phyloP scores from a whole-genome alignment of 2,329 filamentous ascomycete species.

The Botryotinia calthae region DNA sequence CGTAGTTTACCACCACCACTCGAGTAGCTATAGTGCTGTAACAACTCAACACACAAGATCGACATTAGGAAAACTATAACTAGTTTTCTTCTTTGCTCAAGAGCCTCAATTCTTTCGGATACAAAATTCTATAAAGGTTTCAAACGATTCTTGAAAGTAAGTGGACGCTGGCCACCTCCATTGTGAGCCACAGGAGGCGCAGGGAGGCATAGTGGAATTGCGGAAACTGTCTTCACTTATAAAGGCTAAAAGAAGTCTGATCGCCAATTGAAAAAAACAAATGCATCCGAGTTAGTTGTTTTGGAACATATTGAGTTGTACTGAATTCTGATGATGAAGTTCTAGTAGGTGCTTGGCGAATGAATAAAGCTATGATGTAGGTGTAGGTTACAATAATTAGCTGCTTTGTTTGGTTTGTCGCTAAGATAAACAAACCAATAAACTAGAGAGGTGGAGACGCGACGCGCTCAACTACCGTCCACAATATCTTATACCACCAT shows the following conservation, averaged over 20 bases:
- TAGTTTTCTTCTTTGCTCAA: neutral
- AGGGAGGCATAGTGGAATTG: neutral
- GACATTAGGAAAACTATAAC: neutral
- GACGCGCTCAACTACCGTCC: neutral
- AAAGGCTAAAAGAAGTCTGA: neutral
- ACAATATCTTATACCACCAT: neutral
- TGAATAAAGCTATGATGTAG: neutral
- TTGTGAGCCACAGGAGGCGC: neutral
- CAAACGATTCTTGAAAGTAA: neutral
- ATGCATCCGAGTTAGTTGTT: neutral
- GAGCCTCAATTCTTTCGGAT: neutral
- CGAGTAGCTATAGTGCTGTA: neutral
- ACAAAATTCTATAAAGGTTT: neutral
- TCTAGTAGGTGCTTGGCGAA: neutral
- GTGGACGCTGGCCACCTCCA: neutral
- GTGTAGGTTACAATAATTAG: neutral
- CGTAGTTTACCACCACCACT: neutral
- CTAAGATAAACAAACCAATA: slow-evolving; percentile 1
- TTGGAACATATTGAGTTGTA: neutral
- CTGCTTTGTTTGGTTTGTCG: neutral
- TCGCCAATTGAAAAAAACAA: neutral
- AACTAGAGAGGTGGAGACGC: neutral
- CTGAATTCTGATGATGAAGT: neutral
- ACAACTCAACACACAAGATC: neutral
- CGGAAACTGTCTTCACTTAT: neutral